Evolutionary conservation across 2,329 filamentous ascomycete species (phyloP).

Genomic region (Penicillium sp.): DNA sequence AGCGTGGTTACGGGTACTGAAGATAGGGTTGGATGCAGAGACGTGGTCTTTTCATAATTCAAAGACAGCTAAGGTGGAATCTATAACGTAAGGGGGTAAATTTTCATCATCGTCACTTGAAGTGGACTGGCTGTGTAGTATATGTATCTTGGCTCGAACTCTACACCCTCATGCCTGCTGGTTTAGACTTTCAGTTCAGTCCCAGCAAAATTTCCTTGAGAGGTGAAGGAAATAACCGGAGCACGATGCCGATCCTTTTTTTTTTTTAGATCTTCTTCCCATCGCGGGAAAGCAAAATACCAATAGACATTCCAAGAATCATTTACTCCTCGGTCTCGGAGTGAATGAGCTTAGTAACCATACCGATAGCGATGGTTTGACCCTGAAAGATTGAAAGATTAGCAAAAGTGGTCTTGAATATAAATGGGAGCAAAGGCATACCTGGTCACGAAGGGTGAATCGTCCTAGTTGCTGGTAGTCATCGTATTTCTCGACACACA

Average conservation of each 20-base stretch:
- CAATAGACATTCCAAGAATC: neutral
- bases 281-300: conserved; percentile 3
- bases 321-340: conserved; percentile 23
- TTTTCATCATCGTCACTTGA: conserved; percentile 38
- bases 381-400: conserved; percentile 58
- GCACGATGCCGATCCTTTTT: conserved; percentile 6
- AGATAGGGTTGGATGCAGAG: neutral
- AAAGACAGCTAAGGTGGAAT: conserved; percentile 15
- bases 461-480: conserved; percentile 93
- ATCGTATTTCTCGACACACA: conserved; percentile 93
- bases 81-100: conserved; percentile 26
- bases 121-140: conserved; percentile 18
- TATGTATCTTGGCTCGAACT: conserved; percentile 25
- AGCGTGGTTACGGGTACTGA: neutral
- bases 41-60: conserved; percentile 22
- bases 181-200: conserved; percentile 5
- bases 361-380: conserved; percentile 98
- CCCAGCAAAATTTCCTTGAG: neutral
- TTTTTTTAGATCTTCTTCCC: conserved; percentile 8
- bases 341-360: conserved; percentile 85
- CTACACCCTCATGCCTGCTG: conserved; percentile 19
- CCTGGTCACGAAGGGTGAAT: conserved; percentile 86
- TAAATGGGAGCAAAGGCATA: conserved; percentile 42
- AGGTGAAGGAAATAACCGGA: neutral
- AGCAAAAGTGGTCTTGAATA: conserved; percentile 14